Evolutionary conservation across 805 yeast genomes (phyloP), one percentile per base, ranked within the genome.

Genomic region (Kodamaea fukazawae): DNA sequence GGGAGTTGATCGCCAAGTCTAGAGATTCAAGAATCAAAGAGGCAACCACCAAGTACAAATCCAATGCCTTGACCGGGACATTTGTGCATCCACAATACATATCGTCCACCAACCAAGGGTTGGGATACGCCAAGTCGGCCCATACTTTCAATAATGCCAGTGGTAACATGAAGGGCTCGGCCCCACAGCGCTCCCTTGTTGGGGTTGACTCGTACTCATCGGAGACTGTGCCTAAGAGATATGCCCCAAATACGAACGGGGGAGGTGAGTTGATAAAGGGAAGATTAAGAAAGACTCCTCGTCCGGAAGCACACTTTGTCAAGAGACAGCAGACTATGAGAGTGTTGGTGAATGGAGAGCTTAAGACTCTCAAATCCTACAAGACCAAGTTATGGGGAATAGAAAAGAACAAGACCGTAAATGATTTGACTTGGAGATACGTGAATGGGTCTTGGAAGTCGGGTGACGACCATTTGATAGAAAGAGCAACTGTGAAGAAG

Each of bases 321-420:
- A 49, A 57, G 18, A 72, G 73, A 40, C 66, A 71, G 38, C 75
- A 81, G 47, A 81, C 95, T 0, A 69, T 86, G 46, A 72, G 97
- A 49, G 72, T 83, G 2, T 70, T 67, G 44, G 71, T 76, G 43
- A 78, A 75, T 51, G 87, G 82, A 5, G 74, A 62, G 33, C 61
- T 78, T 38, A 80, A 76, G 58, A 67, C 69, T 4, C 61, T 84
- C 41, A 77, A 76, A 50, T 68, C 82, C 48, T 75, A 73, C 50
- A 88, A 89, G 63, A 78, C 82, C 23, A 89, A 89, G 57, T 71
- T 93, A 29, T 91, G 99, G 99, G 98, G 98, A 3, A 73, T 78
- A 45, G 89, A 85, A 48, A 86, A 85, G 63, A 73, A 77, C 46
- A 82, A 76, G 51, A 67, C 72, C 2, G 57, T 72, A 2, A 71